Percentiles rank a stretch among this genome's conserved stretches.
Conservation (phyloP, 192 early-diverging fungal species). For the Entomortierella chlamydospora region DNA sequence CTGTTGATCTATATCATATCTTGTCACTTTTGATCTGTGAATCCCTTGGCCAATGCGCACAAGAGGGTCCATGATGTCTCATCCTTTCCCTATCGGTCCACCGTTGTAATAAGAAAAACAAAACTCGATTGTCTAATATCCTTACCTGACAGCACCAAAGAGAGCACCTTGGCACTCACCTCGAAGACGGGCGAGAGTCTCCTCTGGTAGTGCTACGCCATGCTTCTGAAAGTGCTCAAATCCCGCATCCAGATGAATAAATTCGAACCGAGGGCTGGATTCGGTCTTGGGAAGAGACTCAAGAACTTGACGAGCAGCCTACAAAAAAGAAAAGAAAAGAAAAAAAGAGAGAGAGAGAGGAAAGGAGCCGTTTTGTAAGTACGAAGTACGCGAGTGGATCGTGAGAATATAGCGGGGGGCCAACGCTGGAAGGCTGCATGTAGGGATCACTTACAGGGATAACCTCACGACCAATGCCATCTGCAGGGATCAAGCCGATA, state of each 20-base stretch:
- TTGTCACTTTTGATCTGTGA: neutral
- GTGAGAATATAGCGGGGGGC: too few species aligned
- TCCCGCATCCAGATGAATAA: constrained; percentile 91
- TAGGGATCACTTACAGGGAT: constrained; percentile 86
- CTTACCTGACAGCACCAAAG: constrained; percentile 94
- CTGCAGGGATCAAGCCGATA: constrained; percentile 95
- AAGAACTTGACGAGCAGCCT: constrained; percentile 91
- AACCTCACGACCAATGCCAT: constrained; percentile 97
- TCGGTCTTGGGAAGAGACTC: constrained; percentile 70
- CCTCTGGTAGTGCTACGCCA: constrained; percentile 89
- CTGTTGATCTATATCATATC: neutral
- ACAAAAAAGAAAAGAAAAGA: neutral
- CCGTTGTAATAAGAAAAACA: neutral
- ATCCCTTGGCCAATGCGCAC: constrained; percentile 1
- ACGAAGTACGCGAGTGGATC: too few species aligned
- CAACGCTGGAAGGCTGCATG: too few species aligned
- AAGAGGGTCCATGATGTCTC: neutral
- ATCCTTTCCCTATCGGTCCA: neutral
- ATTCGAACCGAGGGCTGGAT: constrained; percentile 74
- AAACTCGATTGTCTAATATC: neutral
- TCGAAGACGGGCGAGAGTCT: constrained; percentile 84
- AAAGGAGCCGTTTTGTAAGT: neutral
- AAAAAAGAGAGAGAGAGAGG: neutral
- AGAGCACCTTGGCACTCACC: constrained; percentile 92
- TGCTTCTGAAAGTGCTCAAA: constrained; percentile 97